Conservation (phyloP, 148 eudicot species). For the Persicaria tinctoria region DNA sequence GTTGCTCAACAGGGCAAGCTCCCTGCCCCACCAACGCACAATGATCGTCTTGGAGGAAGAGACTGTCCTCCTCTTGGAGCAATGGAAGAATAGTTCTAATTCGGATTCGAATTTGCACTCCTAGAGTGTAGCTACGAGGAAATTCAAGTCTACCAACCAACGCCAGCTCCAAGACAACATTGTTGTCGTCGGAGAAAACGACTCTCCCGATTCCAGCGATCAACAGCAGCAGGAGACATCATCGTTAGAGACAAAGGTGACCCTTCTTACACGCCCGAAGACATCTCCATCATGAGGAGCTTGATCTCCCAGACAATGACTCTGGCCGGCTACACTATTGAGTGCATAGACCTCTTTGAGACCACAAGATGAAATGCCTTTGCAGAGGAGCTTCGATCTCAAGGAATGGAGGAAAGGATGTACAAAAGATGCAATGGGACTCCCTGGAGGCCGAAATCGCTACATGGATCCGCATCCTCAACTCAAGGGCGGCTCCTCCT, state of each 20-base stretch:
- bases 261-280: conserved; percentile 32
- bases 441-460: conserved; percentile 45
- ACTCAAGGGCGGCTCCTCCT: conserved; percentile 28
- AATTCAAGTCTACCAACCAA: neutral
- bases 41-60: conserved; percentile 27
- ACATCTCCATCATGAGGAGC: conserved; percentile 19
- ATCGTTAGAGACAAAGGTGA: neutral
- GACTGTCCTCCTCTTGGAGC: neutral
- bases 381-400: conserved; percentile 26
- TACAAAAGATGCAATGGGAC: conserved; percentile 57
- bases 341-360: conserved; percentile 44
- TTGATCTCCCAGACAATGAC: conserved; percentile 47
- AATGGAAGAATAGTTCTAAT: neutral
- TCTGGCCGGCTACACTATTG: conserved; percentile 42
- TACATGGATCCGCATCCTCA: conserved; percentile 45
- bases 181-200: neutral
- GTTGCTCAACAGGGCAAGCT: conserved; percentile 28
- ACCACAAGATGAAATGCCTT: conserved; percentile 36
- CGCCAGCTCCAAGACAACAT: neutral
- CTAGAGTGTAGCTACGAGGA: neutral
- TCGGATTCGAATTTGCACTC: neutral
- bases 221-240: neutral
- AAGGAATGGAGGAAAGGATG: conserved; percentile 38
- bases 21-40: conserved; percentile 40
- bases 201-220: neutral